Percentiles rank a stretch among this genome's conserved stretches.
Conservation (phyloP, 2,329 filamentous ascomycete genomes). For the Microsporum audouinii region DNA sequence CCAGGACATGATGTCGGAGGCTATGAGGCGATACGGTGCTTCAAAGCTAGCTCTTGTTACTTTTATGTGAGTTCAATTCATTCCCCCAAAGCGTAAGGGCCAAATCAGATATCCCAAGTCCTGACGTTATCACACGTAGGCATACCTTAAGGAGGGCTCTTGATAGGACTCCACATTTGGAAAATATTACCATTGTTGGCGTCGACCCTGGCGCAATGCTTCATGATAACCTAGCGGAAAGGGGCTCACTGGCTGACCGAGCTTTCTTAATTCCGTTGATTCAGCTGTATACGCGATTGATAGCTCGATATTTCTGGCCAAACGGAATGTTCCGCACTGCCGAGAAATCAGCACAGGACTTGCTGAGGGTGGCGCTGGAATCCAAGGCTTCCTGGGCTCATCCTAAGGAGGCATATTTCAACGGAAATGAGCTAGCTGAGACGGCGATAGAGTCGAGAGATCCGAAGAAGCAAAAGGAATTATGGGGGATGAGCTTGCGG, state of each 20-base stretch:
- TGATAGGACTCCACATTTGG: neutral
- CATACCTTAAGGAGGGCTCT: neutral
- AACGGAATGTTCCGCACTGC: neutral
- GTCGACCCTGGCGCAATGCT: neutral
- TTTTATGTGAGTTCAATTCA: neutral
- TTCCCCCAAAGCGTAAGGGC: neutral
- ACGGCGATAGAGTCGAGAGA: neutral
- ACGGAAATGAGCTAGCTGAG: neutral
- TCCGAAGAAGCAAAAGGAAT: neutral
- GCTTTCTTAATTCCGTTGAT: neutral
- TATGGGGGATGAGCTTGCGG: neutral
- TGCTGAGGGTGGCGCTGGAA: neutral
- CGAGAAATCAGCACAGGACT: neutral
- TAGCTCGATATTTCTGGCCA: neutral
- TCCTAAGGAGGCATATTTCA: neutral
- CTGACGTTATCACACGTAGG: neutral
- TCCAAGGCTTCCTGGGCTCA: neutral
- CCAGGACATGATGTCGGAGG: neutral
- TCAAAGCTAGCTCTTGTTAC: neutral
- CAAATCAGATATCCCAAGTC: neutral
- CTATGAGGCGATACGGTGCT: slow-evolving; percentile 1
- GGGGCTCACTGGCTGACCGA: neutral
- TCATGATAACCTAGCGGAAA: neutral
- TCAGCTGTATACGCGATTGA: neutral
- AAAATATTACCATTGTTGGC: neutral